Conservation (phyloP, 352 stramenopile genomes). For the Globisporangium carolinianum region DNA sequence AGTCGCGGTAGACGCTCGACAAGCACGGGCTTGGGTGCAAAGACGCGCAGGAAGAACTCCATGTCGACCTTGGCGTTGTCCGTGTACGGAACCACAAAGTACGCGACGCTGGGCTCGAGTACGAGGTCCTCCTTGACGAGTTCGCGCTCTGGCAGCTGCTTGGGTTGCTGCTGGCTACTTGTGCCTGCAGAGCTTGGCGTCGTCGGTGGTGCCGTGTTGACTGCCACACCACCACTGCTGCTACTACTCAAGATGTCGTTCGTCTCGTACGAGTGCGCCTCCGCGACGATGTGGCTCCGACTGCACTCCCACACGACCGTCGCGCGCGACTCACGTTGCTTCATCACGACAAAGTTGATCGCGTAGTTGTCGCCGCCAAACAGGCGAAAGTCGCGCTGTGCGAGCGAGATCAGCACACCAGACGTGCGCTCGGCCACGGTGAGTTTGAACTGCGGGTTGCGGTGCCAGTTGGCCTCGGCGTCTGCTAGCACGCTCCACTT, state of each 20-base stretch:
- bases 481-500: slow-evolving; percentile 62
- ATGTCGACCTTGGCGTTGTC: slow-evolving; percentile 79
- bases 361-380: slow-evolving; percentile 80
- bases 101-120: slow-evolving; percentile 61
- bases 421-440: slow-evolving; percentile 28
- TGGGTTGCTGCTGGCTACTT: slow-evolving; percentile 8
- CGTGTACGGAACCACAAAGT: slow-evolving; percentile 83
- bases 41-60: slow-evolving; percentile 87
- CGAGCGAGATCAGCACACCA: slow-evolving; percentile 66
- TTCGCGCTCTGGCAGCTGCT: slow-evolving; percentile 68
- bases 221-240: background rate
- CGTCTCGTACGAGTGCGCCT: slow-evolving; percentile 58
- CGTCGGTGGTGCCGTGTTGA: background rate
- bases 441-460: slow-evolving; percentile 88
- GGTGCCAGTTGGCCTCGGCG: slow-evolving; percentile 85
- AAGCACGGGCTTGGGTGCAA: slow-evolving; percentile 58
- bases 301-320: slow-evolving; percentile 75
- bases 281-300: slow-evolving; percentile 44
- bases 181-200: slow-evolving; percentile 1
- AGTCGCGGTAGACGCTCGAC: slow-evolving; percentile 71
- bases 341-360: slow-evolving; percentile 83
- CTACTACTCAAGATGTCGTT: slow-evolving; percentile 16
- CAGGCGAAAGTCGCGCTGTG: slow-evolving; percentile 78
- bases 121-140: slow-evolving; percentile 66
- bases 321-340: slow-evolving; percentile 49